These are phyloP conservation scores for Aspergillus sojae DNA, from an alignment of 2,329 filamentous ascomycete species.

Conservation along the genomic window DNA sequence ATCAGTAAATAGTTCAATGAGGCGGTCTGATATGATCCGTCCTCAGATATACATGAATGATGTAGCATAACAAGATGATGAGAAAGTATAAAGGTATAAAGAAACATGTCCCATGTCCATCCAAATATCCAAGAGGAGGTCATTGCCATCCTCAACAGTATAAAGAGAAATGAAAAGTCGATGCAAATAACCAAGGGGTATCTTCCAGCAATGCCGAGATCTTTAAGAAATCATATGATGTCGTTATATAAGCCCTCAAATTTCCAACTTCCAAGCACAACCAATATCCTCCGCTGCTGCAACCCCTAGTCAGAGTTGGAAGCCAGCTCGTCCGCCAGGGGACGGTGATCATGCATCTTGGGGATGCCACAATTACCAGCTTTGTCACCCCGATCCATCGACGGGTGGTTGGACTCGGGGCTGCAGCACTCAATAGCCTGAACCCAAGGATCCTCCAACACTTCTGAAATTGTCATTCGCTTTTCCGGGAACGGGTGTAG, in stretches of 20 bases:
- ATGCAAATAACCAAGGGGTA: not conserved
- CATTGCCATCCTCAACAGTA: not conserved
- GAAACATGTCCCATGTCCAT: not conserved
- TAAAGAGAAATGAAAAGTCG: not conserved
- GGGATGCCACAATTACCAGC: not conserved
- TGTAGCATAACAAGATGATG: not conserved
- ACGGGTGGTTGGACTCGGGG: conserved; percentile 43
- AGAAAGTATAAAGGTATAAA: no score
- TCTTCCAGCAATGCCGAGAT: not conserved
- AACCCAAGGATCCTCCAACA: conserved; percentile 72
- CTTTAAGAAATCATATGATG: not conserved
- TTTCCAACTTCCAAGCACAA: not conserved
- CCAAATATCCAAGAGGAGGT: not conserved
- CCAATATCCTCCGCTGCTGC: not conserved
- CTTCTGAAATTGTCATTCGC: conserved; percentile 70
- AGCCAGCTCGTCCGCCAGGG: not conserved
- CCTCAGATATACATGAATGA: not conserved
- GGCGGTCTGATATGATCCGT: not conserved
- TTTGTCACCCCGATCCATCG: not conserved
- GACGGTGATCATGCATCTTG: not conserved
- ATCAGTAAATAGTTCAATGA: not conserved
- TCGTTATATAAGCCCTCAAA: not conserved
- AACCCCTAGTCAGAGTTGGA: not conserved
- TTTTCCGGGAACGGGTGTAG: conserved; percentile 74
- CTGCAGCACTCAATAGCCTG: conserved; percentile 79